Evolutionary conservation across 495 filamentous ascomycete genomes (phyloP).

Genomic region (Oidiodendron maius): DNA sequence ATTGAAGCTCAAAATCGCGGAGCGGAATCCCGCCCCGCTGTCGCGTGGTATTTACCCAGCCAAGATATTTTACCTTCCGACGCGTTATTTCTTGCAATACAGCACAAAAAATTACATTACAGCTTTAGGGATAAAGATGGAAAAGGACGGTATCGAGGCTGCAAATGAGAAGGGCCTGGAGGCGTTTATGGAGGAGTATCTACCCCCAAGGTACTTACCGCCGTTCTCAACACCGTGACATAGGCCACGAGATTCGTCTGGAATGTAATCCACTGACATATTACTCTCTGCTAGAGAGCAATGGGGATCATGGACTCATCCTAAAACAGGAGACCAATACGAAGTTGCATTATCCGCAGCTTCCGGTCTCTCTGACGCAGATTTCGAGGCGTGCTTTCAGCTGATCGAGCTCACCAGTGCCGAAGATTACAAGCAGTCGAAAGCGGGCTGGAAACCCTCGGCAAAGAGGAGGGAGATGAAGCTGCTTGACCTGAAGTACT

Average conservation of each 20-base stretch:
- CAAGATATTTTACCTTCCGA: too few species aligned
- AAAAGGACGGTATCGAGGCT: conserved; percentile 32
- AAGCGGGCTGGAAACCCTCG: conserved; percentile 60
- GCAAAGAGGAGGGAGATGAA: conserved; percentile 74
- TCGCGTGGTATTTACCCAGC: too few species aligned
- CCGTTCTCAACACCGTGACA: too few species aligned
- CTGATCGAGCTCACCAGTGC: conserved; percentile 67
- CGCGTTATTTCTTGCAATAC: too few species aligned
- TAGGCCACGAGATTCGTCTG: too few species aligned
- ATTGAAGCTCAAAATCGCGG: not conserved
- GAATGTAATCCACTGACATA: conserved; percentile 4
- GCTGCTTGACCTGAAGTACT: conserved; percentile 61
- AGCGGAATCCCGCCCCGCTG: conserved; percentile 20
- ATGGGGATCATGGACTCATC: conserved; percentile 38
- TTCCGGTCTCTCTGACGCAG: conserved; percentile 36
- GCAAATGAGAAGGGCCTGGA: conserved; percentile 39
- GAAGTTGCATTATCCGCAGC: conserved; percentile 41
- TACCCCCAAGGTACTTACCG: conserved; percentile 37
- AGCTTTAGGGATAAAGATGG: too few species aligned
- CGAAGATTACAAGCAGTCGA: conserved; percentile 58
- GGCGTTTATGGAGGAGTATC: conserved; percentile 36
- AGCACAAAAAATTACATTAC: too few species aligned
- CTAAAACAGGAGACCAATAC: conserved; percentile 31
- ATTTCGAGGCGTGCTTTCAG: conserved; percentile 61
- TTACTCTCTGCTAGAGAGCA: conserved; percentile 18